Evolutionary conservation across 2,329 filamentous ascomycete genomes (phyloP), one percentile per base, ranked within the genome.

Genomic region (Paecilomyces sp.): DNA sequence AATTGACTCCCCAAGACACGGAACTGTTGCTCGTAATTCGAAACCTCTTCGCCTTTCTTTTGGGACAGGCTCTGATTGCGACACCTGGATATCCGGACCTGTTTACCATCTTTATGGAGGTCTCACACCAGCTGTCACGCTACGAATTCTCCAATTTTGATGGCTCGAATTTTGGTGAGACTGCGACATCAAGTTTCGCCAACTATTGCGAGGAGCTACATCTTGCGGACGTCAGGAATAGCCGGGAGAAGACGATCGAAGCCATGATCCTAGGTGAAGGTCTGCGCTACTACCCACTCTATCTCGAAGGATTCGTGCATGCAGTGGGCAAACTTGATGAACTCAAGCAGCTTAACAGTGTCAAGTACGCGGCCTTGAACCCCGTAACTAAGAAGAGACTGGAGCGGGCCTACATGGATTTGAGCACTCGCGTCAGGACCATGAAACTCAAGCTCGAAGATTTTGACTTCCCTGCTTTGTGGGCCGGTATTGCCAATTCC

Each of bases 291-390:
- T 85, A 88, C 67, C 83, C 87, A 7, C 82, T 99, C 2, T 97
- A 96, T 76, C 91, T 90, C 60, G 92, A 97, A 74, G 91, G 91
- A 0, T 97, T 97, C 69, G 87, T 92, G 4, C 94, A 97, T 73
- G 91, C 88, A 0, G 91, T 90, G 9, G 94, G 93, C 56, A 95
- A 94, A 74, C 91, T 83, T 63, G 81, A 93, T 61, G 84, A 90
- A 22, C 82, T 91, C 33, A 85, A 92, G 61, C 82, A 86, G 58
- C 76, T 92, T 54, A 83, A 86, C 52, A 87, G 85, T 56, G 84
- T 86, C 0, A 84, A 94, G 55, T 92, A 86, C 72, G 79, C 82
- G 28, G 80, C 89, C 67, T 84, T 97, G 51, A 90, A 87, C 1
- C 74, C 79, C 0, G 82, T 84, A 62, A 96, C 92, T 0, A 84